A percentile compares a stretch with the other conserved stretches of the same genome.
These are phyloP conservation scores for Salix koriyanagi DNA, from an alignment of 345 rosid species.

Conservation along the genomic window DNA sequence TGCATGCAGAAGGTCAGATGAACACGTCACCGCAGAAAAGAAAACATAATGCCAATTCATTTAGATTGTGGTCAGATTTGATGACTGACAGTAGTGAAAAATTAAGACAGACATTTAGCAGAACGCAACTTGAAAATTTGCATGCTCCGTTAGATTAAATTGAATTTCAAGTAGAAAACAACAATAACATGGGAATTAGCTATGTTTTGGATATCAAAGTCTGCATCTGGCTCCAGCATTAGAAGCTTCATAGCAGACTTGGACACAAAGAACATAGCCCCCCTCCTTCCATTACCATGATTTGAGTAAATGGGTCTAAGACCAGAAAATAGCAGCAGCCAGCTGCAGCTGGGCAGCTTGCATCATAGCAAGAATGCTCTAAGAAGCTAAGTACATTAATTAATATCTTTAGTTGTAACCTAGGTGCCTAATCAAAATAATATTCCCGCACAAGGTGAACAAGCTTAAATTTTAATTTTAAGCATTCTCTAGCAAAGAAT, in stretches of 20 bases:
- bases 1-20: slow-evolving; percentile 17
- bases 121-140: not conserved
- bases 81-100: not conserved
- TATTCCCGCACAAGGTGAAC: not conserved
- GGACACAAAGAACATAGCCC: no score
- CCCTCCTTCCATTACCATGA: no score
- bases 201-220: not conserved
- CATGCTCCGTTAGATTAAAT: not conserved
- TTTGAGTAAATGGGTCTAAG: no score
- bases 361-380: no score
- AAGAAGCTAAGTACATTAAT: not conserved
- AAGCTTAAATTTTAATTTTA: not conserved
- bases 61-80: not conserved
- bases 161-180: not conserved
- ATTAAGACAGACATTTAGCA: not conserved
- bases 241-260: not conserved
- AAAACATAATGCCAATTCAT: not conserved
- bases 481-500: not conserved
- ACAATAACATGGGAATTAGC: not conserved
- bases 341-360: not conserved
- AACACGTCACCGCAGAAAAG: not conserved
- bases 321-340: not conserved
- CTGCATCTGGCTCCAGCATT: not conserved
- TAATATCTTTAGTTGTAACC: not conserved
- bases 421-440: not conserved